Conservation (phyloP, 2,329 filamentous ascomycete genomes). For the Phoma herbarum region DNA sequence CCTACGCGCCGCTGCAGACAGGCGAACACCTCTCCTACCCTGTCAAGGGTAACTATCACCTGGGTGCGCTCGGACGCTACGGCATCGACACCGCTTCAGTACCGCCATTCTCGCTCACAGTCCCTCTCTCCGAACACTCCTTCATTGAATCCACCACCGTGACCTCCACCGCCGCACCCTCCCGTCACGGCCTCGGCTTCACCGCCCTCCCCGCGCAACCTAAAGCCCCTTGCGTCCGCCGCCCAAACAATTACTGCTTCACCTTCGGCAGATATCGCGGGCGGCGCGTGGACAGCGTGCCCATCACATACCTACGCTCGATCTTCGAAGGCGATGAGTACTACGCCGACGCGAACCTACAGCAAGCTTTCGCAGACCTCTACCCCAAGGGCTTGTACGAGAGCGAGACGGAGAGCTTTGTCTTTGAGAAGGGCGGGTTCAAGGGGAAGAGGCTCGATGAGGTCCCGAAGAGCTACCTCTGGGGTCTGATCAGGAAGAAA, state of each 20-base stretch:
- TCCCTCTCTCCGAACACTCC: slow-evolving; percentile 8
- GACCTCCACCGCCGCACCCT: background rate
- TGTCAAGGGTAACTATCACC: slow-evolving; percentile 21
- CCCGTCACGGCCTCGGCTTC: slow-evolving; percentile 17
- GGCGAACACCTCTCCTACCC: slow-evolving; percentile 23
- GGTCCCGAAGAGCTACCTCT: slow-evolving; percentile 14
- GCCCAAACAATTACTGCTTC: slow-evolving; percentile 19
- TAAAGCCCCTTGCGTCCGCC: background rate
- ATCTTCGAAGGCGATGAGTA: slow-evolving; percentile 11
- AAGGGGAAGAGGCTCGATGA: slow-evolving; percentile 17
- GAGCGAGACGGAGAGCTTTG: slow-evolving; percentile 13
- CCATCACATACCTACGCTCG: slow-evolving; percentile 13
- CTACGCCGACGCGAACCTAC: slow-evolving; percentile 7
- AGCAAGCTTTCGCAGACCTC: slow-evolving; percentile 12
- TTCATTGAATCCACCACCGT: background rate
- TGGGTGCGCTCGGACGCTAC: slow-evolving; percentile 28
- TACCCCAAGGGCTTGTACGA: slow-evolving; percentile 19
- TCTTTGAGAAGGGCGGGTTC: slow-evolving; percentile 15
- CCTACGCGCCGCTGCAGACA: slow-evolving; percentile 15
- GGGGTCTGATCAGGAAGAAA: slow-evolving; percentile 12
- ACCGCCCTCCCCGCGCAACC: background rate
- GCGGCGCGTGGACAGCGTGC: slow-evolving; percentile 18
- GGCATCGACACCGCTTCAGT: background rate
- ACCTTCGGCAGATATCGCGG: slow-evolving; percentile 16
- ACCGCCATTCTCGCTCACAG: slow-evolving; percentile 15